Evolutionary conservation across 805 yeast genomes (phyloP).

Genomic region (Maudiozyma saulgeensis): DNA sequence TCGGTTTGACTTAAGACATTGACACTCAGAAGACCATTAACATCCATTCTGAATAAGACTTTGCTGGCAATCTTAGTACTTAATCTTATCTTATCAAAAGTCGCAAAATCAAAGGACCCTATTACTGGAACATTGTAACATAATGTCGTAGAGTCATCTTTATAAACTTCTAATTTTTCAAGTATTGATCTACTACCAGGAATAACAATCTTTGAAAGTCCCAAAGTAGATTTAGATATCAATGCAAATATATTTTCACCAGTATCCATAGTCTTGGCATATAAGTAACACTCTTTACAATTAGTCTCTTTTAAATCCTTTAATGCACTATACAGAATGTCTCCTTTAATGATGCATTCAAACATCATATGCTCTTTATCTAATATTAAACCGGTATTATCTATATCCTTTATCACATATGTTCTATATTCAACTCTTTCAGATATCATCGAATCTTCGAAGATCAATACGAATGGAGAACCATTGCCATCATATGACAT

Average conservation of each 20-base stretch:
- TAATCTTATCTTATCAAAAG: constrained; percentile 39
- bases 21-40: constrained; percentile 38
- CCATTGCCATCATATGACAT: constrained; percentile 42
- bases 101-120: constrained; percentile 41
- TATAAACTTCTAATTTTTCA: constrained; percentile 43
- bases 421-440: constrained; percentile 53
- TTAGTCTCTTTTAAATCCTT: constrained; percentile 48
- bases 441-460: constrained; percentile 43
- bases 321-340: constrained; percentile 42
- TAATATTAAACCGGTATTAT: constrained; percentile 32
- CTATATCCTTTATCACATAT: constrained; percentile 29
- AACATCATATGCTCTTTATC: constrained; percentile 36
- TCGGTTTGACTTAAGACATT: constrained; percentile 36
- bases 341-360: constrained; percentile 46
- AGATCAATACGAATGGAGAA: constrained; percentile 44
- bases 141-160: constrained; percentile 17
- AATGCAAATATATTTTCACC: constrained; percentile 33
- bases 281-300: constrained; percentile 42
- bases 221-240: constrained; percentile 65
- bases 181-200: constrained; percentile 56
- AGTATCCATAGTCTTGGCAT: constrained; percentile 29
- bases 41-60: constrained; percentile 47
- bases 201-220: constrained; percentile 53
- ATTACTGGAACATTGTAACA: constrained; percentile 27
- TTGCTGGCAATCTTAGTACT: constrained; percentile 43